phyloP scores from a whole-genome alignment of 371 early-diverging fungal genomes.

The Mortierella sp. region DNA sequence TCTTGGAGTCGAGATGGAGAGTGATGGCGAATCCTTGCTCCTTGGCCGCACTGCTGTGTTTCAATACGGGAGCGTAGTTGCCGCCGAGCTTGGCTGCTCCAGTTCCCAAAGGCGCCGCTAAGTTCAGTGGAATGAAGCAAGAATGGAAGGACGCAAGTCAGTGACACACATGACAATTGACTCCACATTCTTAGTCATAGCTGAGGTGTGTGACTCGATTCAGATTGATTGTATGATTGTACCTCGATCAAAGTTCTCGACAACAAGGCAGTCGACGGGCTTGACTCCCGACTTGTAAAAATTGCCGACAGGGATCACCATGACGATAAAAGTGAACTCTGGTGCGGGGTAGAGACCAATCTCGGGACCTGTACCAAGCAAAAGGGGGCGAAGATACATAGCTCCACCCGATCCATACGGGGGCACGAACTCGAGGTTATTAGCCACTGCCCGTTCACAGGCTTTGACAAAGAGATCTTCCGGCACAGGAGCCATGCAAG shows the following conservation, averaged over 20 bases:
- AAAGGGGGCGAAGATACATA: slow-evolving; percentile 75
- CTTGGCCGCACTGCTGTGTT: slow-evolving; percentile 70
- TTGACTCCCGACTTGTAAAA: slow-evolving; percentile 76
- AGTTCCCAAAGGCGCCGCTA: slow-evolving; percentile 69
- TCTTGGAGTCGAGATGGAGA: slow-evolving; percentile 78
- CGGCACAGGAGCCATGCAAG: slow-evolving; percentile 73
- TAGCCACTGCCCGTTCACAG: slow-evolving; percentile 64
- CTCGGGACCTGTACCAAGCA: slow-evolving; percentile 78
- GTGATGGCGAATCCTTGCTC: slow-evolving; percentile 75
- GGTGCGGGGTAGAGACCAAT: slow-evolving; percentile 73
- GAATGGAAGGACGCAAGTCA: neutral
- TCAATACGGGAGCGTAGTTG: slow-evolving; percentile 78
- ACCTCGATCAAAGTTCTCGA: slow-evolving; percentile 80
- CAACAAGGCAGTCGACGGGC: slow-evolving; percentile 76
- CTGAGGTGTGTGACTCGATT: too few relatives aligned
- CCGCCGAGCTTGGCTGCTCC: slow-evolving; percentile 82
- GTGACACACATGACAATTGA: neutral
- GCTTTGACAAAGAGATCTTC: slow-evolving; percentile 76
- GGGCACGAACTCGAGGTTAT: slow-evolving; percentile 80
- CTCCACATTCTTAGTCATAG: neutral
- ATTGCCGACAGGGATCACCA: slow-evolving; percentile 78
- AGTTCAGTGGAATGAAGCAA: neutral
- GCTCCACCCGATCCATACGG: slow-evolving; percentile 73
- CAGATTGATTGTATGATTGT: neutral
- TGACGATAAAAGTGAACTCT: slow-evolving; percentile 80